These are phyloP conservation scores for Gillenia trifoliata DNA, from an alignment of 306 rosid species.

Conservation along the genomic window DNA sequence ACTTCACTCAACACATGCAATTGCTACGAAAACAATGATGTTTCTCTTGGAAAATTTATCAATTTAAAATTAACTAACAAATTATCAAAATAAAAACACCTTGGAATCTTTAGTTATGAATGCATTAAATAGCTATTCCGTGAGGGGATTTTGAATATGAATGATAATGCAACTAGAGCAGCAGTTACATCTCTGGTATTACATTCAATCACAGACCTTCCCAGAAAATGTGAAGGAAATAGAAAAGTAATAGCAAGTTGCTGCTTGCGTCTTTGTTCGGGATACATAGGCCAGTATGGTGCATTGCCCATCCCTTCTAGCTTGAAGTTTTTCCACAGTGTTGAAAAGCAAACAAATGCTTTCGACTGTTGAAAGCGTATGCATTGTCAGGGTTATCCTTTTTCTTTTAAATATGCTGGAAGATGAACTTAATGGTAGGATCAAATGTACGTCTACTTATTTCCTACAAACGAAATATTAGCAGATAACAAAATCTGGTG, in stretches of 20 bases:
- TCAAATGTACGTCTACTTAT: neutral
- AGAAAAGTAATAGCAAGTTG: slow-evolving; percentile 5
- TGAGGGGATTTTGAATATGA: neutral
- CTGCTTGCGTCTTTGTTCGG: slow-evolving; percentile 63
- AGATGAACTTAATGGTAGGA: neutral
- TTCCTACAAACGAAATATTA: neutral
- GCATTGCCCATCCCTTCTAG: slow-evolving; percentile 50
- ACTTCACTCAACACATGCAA: neutral
- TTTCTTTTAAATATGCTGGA: neutral
- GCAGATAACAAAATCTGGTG: neutral
- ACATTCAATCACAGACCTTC: slow-evolving; percentile 4
- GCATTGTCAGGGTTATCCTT: slow-evolving; percentile 45
- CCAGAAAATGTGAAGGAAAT: neutral
- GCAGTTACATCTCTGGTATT: neutral
- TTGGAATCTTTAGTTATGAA: neutral
- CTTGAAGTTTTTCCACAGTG: slow-evolving; percentile 60
- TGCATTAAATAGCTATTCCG: slow-evolving; percentile 1
- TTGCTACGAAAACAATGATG: neutral
- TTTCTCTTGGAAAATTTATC: neutral
- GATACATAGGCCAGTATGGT: slow-evolving; percentile 91
- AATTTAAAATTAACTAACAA: neutral
- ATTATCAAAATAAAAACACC: neutral
- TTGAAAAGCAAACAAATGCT: slow-evolving; percentile 70
- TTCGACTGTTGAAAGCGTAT: slow-evolving; percentile 86
- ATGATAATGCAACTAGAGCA: neutral